Evolutionary conservation across 1,284 basidiomycete genomes (phyloP).

Genomic region (Marasmius sp.): DNA sequence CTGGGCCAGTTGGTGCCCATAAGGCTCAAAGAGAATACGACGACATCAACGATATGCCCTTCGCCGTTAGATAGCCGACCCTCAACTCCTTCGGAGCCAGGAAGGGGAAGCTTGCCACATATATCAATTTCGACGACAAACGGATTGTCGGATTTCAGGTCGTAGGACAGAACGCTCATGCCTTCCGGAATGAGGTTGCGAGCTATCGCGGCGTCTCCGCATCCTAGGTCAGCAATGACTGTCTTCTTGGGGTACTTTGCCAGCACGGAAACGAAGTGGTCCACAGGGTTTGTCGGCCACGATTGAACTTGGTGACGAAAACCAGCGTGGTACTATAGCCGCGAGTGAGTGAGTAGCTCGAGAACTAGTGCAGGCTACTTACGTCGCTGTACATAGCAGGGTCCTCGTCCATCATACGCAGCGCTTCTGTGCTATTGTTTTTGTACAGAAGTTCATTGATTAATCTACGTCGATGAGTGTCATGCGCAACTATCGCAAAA

Average conservation of each 20-base stretch:
- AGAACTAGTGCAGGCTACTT: slow-evolving; percentile 16
- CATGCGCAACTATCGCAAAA: slow-evolving; percentile 3
- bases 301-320: slow-evolving; percentile 87
- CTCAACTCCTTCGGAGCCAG: slow-evolving; percentile 68
- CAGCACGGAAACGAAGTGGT: slow-evolving; percentile 67
- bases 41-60: slow-evolving; percentile 86
- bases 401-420: slow-evolving; percentile 80
- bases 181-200: slow-evolving; percentile 69
- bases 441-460: slow-evolving; percentile 91
- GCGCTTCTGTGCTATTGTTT: slow-evolving; percentile 72
- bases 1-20: slow-evolving; percentile 98
- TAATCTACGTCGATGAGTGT: slow-evolving; percentile 46
- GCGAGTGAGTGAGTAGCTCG: not conserved
- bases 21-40: slow-evolving; percentile 90
- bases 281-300: slow-evolving; percentile 90
- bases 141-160: slow-evolving; percentile 72
- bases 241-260: slow-evolving; percentile 63
- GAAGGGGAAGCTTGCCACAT: slow-evolving; percentile 72
- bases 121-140: slow-evolving; percentile 84
- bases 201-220: slow-evolving; percentile 91
- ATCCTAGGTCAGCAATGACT: slow-evolving; percentile 91
- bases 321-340: slow-evolving; percentile 80
- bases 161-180: slow-evolving; percentile 75
- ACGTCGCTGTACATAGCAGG: slow-evolving; percentile 78
- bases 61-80: slow-evolving; percentile 45